Base-by-base conservation (phyloP, 768 basidiomycete species). In the Mycena albidolilacea region DNA sequence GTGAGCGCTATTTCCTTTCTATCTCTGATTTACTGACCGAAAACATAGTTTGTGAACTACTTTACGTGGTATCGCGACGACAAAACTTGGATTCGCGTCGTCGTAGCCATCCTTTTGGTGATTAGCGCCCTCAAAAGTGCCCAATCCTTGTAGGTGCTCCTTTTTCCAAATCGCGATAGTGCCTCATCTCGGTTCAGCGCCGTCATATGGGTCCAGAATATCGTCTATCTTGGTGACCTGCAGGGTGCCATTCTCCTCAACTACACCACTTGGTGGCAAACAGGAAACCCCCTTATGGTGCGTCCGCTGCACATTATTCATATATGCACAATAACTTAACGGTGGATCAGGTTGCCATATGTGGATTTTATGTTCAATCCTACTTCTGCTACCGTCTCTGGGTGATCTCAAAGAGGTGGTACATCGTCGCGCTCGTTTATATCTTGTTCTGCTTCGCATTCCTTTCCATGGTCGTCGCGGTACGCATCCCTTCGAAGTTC, bases 221-320 rank as follows among this genome's bases (percentile, higher is more conserved):
- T 84, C 21, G 41, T 73, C 6, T 69, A 77, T 54, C 81, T 84
- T 67, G 74, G 70, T 10, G 81, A 83, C 55, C 70, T 82, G 8
- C 38, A 79, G 0, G 80, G 79, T 3, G 83, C 83, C 0, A 79
- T 82, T 55, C 50, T 71, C 23, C 73, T 82, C 48, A 81, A 77
- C 52, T 82, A 81, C 65, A 81, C 81, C 5, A 67, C 78, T 12
- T 84, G 83, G 83, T 83, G 82, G 82, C 78, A 80, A 71, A 72
- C 78, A 0, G 80, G 81, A 7, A 81, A 78, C 62, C 64, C 77
- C 2, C 64, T 82, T 7, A 81, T 83, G 76, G 81, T 82, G n/a
- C 59, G 39, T 41, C 59, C 10, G 52, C 52, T 74, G 65, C 12
- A 19, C 30, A 10, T 58, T 30, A 30, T 17, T 50, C 30, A 23